Conservation (phyloP, 257 asterid genomes). For the Fraxinus pennsylvanica region DNA sequence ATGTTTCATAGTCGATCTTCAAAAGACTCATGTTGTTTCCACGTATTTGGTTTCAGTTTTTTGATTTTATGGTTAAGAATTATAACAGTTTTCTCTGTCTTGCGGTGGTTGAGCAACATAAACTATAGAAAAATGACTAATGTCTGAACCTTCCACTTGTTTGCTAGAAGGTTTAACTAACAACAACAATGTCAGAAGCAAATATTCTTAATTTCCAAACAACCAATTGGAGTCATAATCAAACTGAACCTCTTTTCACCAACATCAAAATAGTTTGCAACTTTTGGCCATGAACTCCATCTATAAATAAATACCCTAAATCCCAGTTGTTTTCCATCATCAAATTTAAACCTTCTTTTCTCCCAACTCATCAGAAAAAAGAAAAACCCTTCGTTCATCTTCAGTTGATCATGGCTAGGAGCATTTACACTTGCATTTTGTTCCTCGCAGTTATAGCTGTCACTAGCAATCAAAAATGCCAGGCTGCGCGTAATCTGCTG, state of each 20-base stretch:
- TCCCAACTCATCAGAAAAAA: neutral
- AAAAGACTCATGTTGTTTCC: no score
- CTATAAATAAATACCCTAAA: slow-evolving; percentile 22
- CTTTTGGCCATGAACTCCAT: neutral
- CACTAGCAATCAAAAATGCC: slow-evolving; percentile 27
- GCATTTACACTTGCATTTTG: slow-evolving; percentile 19
- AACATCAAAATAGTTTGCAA: neutral
- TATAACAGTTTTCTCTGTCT: neutral
- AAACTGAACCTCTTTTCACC: slow-evolving; percentile 25
- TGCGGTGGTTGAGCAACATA: neutral
- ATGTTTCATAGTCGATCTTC: neutral
- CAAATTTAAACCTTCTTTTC: neutral
- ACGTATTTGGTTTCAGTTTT: neutral
- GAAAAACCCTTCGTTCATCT: neutral
- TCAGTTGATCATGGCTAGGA: slow-evolving; percentile 23
- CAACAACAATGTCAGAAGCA: neutral
- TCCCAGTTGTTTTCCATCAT: slow-evolving; percentile 2
- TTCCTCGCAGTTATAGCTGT: slow-evolving; percentile 16
- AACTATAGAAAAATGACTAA: neutral
- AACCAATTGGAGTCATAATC: slow-evolving; percentile 15
- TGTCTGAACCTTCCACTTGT: neutral
- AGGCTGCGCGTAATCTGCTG: slow-evolving; percentile 34
- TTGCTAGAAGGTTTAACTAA: neutral
- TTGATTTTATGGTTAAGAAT: neutral
- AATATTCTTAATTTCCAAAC: slow-evolving; percentile 6